Percentiles rank a stretch among this genome's conserved stretches.
These are phyloP conservation scores for Aspergillus avenaceus DNA, from an alignment of 495 filamentous ascomycete genomes.

Conservation along the genomic window DNA sequence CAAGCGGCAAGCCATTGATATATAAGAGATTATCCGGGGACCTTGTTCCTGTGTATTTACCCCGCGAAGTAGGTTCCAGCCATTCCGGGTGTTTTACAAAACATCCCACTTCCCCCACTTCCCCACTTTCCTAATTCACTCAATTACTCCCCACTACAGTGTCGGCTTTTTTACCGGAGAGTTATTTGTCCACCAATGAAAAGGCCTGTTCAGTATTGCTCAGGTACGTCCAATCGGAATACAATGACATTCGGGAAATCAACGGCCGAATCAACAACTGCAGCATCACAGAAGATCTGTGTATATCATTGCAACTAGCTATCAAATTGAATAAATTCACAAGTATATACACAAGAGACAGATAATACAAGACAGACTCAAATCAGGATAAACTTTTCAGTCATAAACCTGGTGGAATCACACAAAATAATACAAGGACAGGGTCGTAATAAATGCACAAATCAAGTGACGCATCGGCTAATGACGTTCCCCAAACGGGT, in stretches of 20 bases:
- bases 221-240: not conserved
- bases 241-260: not conserved
- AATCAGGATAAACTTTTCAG: too few relatives aligned
- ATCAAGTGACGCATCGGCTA: conserved; percentile 27
- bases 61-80: not conserved
- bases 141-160: not conserved
- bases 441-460: conserved; percentile 1
- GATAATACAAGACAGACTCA: too few relatives aligned
- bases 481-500: conserved; percentile 12
- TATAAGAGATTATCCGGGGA: not conserved
- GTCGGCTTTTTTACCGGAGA: not conserved
- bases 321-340: too few relatives aligned
- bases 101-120: conserved; percentile 3
- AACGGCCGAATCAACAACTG: conserved; percentile 1
- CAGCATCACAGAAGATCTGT: not conserved
- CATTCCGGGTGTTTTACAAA: not conserved
- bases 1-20: not conserved
- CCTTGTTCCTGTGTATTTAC: not conserved
- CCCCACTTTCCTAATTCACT: conserved; percentile 2
- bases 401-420: too few relatives aligned
- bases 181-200: conserved; percentile 14
- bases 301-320: too few relatives aligned
- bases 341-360: too few relatives aligned
- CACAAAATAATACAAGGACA: too few relatives aligned
- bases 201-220: not conserved